Percentiles rank a stretch among this genome's conserved stretches.
phyloP scores from a whole-genome alignment of 2,329 filamentous ascomycete genomes.

The Fusarium piperis region DNA sequence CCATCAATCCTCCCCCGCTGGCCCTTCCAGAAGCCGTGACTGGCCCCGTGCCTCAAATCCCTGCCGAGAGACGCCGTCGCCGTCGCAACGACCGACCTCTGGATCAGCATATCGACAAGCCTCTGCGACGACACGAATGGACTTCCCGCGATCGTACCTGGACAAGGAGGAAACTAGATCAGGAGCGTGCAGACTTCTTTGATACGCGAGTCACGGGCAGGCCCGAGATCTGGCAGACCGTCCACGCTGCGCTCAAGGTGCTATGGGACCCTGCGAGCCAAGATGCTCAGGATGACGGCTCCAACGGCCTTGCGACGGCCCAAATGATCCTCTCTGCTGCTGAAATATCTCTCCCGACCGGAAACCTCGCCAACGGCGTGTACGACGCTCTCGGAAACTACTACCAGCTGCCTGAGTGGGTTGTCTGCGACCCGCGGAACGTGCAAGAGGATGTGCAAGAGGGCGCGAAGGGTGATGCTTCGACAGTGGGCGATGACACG shows the following conservation, averaged over 20 bases:
- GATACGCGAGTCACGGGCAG: constrained; percentile 86
- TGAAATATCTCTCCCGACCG: constrained; percentile 78
- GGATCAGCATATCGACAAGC: constrained; percentile 75
- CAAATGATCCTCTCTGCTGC: constrained; percentile 84
- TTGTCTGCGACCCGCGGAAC: constrained; percentile 73
- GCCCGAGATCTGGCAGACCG: constrained; percentile 81
- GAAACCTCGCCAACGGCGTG: constrained; percentile 74
- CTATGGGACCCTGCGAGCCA: constrained; percentile 66
- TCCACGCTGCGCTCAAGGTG: constrained; percentile 73
- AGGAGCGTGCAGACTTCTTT: constrained; percentile 85
- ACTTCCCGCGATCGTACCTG: constrained; percentile 69
- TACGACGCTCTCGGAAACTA: constrained; percentile 78
- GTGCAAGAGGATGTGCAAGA: constrained; percentile 52
- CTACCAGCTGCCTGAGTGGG: constrained; percentile 74
- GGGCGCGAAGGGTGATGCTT: constrained; percentile 46
- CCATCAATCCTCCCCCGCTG: constrained; percentile 59
- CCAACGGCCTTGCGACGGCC: constrained; percentile 68
- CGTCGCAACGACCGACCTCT: constrained; percentile 55
- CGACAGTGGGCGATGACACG: constrained; percentile 51
- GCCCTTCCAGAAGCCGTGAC: constrained; percentile 44
- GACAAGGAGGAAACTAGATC: constrained; percentile 74
- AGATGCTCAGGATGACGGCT: constrained; percentile 49
- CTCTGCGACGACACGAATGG: constrained; percentile 74
- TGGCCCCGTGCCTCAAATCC: constrained; percentile 26
- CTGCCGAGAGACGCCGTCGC: constrained; percentile 45